phyloP scores from a whole-genome alignment of 2,329 filamentous ascomycete species.

The Fusarium sacchari region DNA sequence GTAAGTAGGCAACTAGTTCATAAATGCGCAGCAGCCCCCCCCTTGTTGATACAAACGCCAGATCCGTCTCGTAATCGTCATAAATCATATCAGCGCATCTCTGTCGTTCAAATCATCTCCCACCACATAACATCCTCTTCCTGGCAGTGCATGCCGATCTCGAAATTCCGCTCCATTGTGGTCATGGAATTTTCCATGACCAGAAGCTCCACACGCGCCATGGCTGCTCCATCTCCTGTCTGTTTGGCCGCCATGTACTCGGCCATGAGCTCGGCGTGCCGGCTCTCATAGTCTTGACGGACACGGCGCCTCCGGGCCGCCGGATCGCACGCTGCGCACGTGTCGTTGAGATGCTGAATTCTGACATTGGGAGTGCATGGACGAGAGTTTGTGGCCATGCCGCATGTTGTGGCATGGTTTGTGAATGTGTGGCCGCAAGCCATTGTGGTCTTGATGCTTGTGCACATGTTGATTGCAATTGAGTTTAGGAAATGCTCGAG shows the following conservation, averaged over 20 bases:
- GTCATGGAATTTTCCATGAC: conserved; percentile 35
- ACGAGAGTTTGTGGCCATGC: conserved; percentile 2
- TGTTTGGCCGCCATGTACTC: conserved; percentile 42
- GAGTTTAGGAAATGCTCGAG: neutral
- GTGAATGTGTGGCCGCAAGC: conserved; percentile 42
- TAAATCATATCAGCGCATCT: neutral
- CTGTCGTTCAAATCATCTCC: conserved; percentile 19
- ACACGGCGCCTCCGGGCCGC: conserved; percentile 41
- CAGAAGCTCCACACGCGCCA: conserved; percentile 37
- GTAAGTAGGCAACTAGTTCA: conserved; percentile 3
- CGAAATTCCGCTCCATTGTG: conserved; percentile 38
- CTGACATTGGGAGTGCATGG: conserved; percentile 25
- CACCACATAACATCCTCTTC: conserved; percentile 39
- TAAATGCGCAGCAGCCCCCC: conserved; percentile 3
- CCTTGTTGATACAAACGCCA: conserved; percentile 4
- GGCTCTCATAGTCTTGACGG: conserved; percentile 41
- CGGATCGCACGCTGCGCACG: conserved; percentile 52
- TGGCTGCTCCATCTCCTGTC: conserved; percentile 34
- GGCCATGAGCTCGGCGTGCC: conserved; percentile 41
- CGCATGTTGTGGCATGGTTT: conserved; percentile 16
- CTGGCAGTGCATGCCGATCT: conserved; percentile 31
- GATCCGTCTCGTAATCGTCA: neutral
- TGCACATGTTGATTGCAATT: conserved; percentile 36
- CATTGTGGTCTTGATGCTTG: conserved; percentile 40
- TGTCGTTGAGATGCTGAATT: conserved; percentile 46